Conservation (phyloP, 1,284 basidiomycete species). For the Sanghuangporus weigelae region DNA sequence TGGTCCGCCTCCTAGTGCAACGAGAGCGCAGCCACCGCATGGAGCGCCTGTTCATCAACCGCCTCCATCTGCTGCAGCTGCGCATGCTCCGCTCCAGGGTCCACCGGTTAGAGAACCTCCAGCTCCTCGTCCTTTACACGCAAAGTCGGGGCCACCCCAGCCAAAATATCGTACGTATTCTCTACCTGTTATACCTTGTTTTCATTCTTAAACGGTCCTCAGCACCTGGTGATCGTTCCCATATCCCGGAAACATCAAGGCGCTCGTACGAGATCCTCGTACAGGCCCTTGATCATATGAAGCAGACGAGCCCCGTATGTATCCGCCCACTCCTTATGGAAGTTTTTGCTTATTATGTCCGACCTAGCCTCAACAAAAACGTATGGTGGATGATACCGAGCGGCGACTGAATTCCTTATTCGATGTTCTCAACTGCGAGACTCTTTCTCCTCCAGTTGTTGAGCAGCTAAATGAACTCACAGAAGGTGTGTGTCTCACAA, state of each 20-base stretch:
- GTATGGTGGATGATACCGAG: slow-evolving; percentile 85
- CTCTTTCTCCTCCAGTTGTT: slow-evolving; percentile 66
- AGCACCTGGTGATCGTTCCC: slow-evolving; percentile 88
- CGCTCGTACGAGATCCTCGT: slow-evolving; percentile 69
- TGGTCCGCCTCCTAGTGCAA: slow-evolving; percentile 13
- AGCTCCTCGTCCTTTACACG: slow-evolving; percentile 32
- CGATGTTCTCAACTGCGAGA: slow-evolving; percentile 89
- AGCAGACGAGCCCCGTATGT: slow-evolving; percentile 67
- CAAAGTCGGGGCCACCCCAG: slow-evolving; percentile 43
- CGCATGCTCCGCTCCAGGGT: slow-evolving; percentile 28
- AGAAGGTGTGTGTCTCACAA: slow-evolving; percentile 46
- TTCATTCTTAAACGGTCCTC: slow-evolving; percentile 17
- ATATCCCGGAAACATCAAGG: slow-evolving; percentile 73
- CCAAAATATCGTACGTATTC: slow-evolving; percentile 80
- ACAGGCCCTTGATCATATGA: slow-evolving; percentile 58
- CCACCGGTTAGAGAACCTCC: slow-evolving; percentile 23
- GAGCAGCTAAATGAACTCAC: slow-evolving; percentile 65
- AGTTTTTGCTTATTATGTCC: slow-evolving; percentile 18
- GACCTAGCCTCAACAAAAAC: slow-evolving; percentile 70
- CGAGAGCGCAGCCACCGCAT: slow-evolving; percentile 29
- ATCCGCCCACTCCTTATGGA: slow-evolving; percentile 12
- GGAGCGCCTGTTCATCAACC: slow-evolving; percentile 24
- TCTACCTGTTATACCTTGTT: neutral
- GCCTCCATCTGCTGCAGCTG: slow-evolving; percentile 22
- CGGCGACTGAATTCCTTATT: slow-evolving; percentile 83